These are phyloP conservation scores for Lecanicillium sp. DNA, from an alignment of 2,329 filamentous ascomycete genomes.

Conservation along the genomic window DNA sequence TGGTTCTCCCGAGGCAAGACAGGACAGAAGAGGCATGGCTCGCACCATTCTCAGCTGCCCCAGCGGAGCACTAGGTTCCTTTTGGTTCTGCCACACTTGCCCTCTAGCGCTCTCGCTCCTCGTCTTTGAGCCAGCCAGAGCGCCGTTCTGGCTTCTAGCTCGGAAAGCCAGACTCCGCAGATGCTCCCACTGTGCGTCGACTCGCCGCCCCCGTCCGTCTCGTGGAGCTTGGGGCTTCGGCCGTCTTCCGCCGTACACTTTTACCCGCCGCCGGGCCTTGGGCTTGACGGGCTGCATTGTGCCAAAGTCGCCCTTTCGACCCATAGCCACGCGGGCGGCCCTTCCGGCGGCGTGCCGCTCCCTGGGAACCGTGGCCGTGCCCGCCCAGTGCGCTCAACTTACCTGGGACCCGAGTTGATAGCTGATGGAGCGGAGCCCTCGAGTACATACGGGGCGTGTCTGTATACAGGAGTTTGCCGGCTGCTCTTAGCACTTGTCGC, in stretches of 20 bases:
- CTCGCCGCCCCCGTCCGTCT: conserved; percentile 6
- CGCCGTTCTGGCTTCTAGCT: conserved; percentile 1
- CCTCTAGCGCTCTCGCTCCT: not conserved
- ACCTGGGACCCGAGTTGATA: too few relatives aligned
- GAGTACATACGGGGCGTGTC: too few relatives aligned
- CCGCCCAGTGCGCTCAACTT: conserved; percentile 7
- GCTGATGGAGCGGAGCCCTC: not conserved
- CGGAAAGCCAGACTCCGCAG: not conserved
- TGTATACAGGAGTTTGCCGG: too few relatives aligned
- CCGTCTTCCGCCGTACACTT: too few relatives aligned
- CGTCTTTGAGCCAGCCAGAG: not conserved
- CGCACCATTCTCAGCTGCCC: too few relatives aligned
- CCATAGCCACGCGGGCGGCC: conserved; percentile 7
- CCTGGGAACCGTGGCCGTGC: conserved; percentile 4
- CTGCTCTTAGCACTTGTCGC: too few relatives aligned
- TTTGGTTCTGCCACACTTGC: not conserved
- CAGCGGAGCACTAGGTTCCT: too few relatives aligned
- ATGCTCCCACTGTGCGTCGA: conserved; percentile 1
- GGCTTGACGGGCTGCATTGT: too few relatives aligned
- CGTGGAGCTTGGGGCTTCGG: too few relatives aligned
- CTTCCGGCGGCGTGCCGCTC: conserved; percentile 7
- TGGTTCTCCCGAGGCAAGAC: conserved; percentile 2
- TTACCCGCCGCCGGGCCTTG: too few relatives aligned
- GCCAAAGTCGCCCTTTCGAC: not conserved
- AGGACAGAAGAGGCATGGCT: too few relatives aligned